phyloP scores from a whole-genome alignment of 23 red algal species.

The Gracilaria gracilis region DNA sequence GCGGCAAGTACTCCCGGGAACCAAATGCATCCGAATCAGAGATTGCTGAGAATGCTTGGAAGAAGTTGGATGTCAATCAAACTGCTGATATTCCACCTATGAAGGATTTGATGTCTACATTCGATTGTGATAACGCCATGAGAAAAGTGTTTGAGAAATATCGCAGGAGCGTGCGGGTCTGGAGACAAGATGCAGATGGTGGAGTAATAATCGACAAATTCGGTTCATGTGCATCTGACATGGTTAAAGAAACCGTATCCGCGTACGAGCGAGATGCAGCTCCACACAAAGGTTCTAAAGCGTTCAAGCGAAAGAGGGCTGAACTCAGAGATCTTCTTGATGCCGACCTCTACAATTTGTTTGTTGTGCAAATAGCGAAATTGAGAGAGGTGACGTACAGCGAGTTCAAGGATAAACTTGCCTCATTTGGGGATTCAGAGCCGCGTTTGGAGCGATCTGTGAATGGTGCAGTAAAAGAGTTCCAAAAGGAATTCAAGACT shows the following conservation, averaged over 20 bases:
- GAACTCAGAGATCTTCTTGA: constrained; percentile 81
- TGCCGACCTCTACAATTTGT: constrained; percentile 82
- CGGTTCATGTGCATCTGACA: constrained; percentile 57
- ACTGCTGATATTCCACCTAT: constrained; percentile 54
- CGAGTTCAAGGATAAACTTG: constrained; percentile 79
- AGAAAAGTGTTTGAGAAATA: constrained; percentile 78
- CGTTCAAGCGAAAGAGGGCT: constrained; percentile 79
- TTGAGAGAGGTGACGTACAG: constrained; percentile 89
- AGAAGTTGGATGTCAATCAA: constrained; percentile 43
- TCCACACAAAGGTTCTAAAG: constrained; percentile 68
- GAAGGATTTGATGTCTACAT: constrained; percentile 83
- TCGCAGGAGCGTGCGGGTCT: constrained; percentile 61
- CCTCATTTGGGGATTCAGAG: constrained; percentile 59
- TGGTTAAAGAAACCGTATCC: constrained; percentile 70
- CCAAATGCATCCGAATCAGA: neutral
- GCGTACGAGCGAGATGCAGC: constrained; percentile 89
- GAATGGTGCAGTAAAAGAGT: constrained; percentile 68
- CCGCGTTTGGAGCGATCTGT: constrained; percentile 79
- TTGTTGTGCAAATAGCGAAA: constrained; percentile 74
- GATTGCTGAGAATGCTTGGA: constrained; percentile 50
- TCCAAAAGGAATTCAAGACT: constrained; percentile 80
- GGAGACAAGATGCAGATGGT: constrained; percentile 83
- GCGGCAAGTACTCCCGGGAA: constrained; percentile 38
- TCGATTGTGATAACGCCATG: constrained; percentile 79
- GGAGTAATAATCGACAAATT: constrained; percentile 90